Evolutionary conservation across 495 filamentous ascomycete genomes (phyloP).

Genomic region (Tricharina praecox): DNA sequence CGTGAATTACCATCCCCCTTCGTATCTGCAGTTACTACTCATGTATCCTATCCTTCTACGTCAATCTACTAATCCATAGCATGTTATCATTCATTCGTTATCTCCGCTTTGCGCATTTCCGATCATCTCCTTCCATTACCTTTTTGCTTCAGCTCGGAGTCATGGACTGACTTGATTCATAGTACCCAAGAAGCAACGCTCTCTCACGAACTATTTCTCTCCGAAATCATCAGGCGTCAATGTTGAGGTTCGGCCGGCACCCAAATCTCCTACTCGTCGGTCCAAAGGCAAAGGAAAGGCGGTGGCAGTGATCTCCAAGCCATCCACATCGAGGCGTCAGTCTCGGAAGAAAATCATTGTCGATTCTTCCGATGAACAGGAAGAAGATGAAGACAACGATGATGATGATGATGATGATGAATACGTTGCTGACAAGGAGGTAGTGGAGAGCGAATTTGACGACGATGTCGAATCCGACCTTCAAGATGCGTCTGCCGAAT

Average conservation of each 20-base stretch:
- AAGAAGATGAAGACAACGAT: too few relatives aligned
- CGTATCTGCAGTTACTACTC: too few relatives aligned
- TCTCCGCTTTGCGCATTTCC: slow-evolving; percentile 7
- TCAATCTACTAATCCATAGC: too few relatives aligned
- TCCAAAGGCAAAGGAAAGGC: not conserved
- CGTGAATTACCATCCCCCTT: too few relatives aligned
- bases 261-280: not conserved
- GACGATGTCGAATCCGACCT: slow-evolving; percentile 6
- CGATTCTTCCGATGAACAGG: slow-evolving; percentile 13
- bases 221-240: not conserved
- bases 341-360: not conserved
- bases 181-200: not conserved
- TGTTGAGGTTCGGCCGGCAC: too few relatives aligned
- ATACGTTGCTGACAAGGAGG: slow-evolving; percentile 5
- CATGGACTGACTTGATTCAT: not conserved
- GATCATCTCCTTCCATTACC: not conserved
- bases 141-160: not conserved
- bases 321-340: not conserved
- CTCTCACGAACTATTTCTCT: not conserved
- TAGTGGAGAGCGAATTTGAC: not conserved
- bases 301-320: not conserved
- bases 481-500: not conserved
- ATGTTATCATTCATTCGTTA: too few relatives aligned
- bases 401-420: too few relatives aligned
- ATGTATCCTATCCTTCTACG: too few relatives aligned